These are phyloP conservation scores for Avicennia marina DNA, from an alignment of 257 asterid genomes.

Conservation along the genomic window DNA sequence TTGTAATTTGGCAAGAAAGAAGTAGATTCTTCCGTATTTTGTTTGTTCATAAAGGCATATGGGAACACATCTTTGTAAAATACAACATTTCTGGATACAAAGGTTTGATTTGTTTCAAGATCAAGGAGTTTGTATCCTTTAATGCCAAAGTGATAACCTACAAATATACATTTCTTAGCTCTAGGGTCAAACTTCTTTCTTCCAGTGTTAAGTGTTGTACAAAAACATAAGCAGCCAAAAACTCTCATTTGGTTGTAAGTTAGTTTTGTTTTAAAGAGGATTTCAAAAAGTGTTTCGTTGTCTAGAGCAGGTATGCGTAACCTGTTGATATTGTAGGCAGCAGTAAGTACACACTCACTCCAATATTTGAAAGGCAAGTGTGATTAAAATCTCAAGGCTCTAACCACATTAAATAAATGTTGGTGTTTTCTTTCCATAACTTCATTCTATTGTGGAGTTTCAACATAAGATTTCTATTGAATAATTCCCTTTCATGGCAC, in stretches of 20 bases:
- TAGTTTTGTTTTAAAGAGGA: neutral
- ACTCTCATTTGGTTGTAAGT: neutral
- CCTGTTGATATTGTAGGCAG: neutral
- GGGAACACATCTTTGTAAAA: no score
- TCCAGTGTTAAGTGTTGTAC: neutral
- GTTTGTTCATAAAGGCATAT: no score
- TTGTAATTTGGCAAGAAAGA: no score
- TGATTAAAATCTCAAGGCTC: neutral
- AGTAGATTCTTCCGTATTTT: no score
- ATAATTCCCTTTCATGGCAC: no score
- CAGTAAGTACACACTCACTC: neutral
- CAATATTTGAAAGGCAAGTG: neutral
- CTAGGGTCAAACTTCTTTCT: neutral
- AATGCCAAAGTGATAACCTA: neutral
- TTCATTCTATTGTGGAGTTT: no score
- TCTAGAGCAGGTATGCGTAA: neutral
- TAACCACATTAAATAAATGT: no score
- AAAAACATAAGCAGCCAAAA: neutral
- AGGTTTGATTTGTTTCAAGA: no score
- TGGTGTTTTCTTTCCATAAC: no score
- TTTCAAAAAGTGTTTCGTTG: neutral
- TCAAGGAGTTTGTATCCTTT: no score
- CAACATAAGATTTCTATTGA: no score
- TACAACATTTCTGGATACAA: no score
- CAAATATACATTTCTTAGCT: neutral